Evolutionary conservation across 495 filamentous ascomycete genomes (phyloP), one percentile per base, ranked within the genome.

Genomic region (Alectoria sarmentosa): DNA sequence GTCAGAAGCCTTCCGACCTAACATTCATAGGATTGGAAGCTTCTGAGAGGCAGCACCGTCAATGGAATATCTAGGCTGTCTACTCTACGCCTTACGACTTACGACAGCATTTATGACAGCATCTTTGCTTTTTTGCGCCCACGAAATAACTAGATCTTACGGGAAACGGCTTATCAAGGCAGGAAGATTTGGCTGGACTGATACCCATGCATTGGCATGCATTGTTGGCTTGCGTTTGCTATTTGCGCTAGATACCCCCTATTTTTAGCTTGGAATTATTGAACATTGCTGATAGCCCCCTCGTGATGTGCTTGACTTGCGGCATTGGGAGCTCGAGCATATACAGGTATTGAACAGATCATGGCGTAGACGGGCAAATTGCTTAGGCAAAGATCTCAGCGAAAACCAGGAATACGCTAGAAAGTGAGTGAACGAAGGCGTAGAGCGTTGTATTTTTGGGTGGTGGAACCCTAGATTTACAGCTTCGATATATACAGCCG

Each of bases 21-120:
- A 39, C 49, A 3, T 56, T 19, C 11, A 4, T 57, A n/a, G 61
- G 56, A 28, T 28, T 57, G 19, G 61, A 63, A 55, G 42, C 41
- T 17, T 1, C 26, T n/a, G 38, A 57, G 14, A n/a, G 39, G 11
- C n/a, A 54, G 42, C 37, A 36, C 26, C 49, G 37, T 56, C 15
- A 52, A 36, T 63, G 49, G 49, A 32, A 28, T 15, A 17, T 30
- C 4, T 54, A 54, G 49, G 6, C 46, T 49, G 10, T 49, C 46
- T 23, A 28, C 0, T 49, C n/a, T n/a, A n/a, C n/a, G n/a, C n/a
- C n/a, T n/a, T n/a, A 48, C 44, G 9, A n/a, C 9, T 41, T 10
- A n/a, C 38, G 28, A 41, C 49, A 44, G 49, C 37, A 56, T 63
- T 57, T 1, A n/a, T 23, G 38, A 46, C 52, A 58, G 38, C 11